Evolutionary conservation across 768 basidiomycete genomes (phyloP), one percentile per base, ranked within the genome.

Genomic region (Phylloporus arenicola): DNA sequence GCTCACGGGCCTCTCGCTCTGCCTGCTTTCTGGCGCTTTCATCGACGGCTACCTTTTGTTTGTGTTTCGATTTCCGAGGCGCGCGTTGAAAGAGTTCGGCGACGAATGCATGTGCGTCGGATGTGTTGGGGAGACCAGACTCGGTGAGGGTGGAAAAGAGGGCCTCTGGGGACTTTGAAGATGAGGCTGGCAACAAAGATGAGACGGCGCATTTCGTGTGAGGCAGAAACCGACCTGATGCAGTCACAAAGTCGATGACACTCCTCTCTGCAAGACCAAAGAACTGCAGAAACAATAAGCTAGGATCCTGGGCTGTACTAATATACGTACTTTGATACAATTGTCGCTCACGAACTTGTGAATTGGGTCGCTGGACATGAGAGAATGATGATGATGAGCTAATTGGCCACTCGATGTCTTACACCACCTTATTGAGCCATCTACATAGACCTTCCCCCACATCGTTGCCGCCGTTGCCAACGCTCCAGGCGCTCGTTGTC

Each of bases 231-330:
- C 35, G 55, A 86, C 90, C 92, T 68, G 88, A 84, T 43, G 90
- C 90, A 65, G 90, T 74, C 31, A 96, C 85, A 67, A 84, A 96
- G 72, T 92, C 86, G 57, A 92, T 81, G 53, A 87, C 89, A 56
- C 81, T 90, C 56, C 77, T 76, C 70, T 95, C 88, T 19, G 92
- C 83, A 41, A 90, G 78, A 48, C 88, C 88, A 59, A 94, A 86
- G 58, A 92, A 78, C 88, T 91, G 25, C 13, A 34, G 25, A 11
- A 29, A 47, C 2, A n/a, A 24, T 50, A 3, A 43, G 42, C 6
- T 0, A 54, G 48, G 43, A 13, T 22, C 17, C 10, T 1, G 43
- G n/a, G 27, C 20, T 13, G n/a, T 47, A 14, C 12, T 35, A 31
- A 19, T 12, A 10, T 33, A 45, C 82, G 57, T 61, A 87, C 87